These are phyloP conservation scores for Pseudotulostoma volvatum DNA, from an alignment of 495 filamentous ascomycete genomes.

Conservation along the genomic window DNA sequence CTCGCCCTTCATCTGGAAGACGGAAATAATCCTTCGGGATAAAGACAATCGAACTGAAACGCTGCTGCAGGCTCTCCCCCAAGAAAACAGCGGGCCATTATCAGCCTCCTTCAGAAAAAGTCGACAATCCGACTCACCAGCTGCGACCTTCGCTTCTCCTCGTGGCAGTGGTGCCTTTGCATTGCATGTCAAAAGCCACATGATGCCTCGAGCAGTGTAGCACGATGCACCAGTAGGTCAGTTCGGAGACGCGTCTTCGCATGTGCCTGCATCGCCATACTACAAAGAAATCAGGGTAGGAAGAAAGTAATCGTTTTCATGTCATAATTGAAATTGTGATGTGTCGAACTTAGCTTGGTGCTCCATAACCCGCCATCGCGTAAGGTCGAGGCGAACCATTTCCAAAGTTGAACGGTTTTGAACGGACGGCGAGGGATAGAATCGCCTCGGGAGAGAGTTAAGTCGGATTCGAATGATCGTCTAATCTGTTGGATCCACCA, in stretches of 20 bases:
- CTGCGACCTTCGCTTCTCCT: not conserved
- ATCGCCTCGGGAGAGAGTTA: not conserved
- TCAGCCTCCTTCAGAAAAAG: constrained; percentile 6
- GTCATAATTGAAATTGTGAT: constrained; percentile 4
- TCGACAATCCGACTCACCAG: constrained; percentile 8
- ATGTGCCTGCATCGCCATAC: constrained; percentile 12
- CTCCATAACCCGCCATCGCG: not conserved
- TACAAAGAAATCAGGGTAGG: constrained; percentile 24
- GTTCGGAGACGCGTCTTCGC: not conserved
- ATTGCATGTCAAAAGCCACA: not conserved
- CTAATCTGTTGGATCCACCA: constrained; percentile 22
- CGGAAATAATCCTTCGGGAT: not conserved
- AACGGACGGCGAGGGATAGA: too few species aligned
- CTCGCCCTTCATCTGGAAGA: not conserved
- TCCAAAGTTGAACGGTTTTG: too few species aligned
- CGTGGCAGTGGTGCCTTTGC: not conserved
- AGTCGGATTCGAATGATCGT: not conserved
- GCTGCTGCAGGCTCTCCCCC: not conserved
- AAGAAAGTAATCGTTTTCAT: constrained; percentile 6
- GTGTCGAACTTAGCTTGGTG: constrained; percentile 32
- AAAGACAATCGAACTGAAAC: not conserved
- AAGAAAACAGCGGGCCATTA: not conserved
- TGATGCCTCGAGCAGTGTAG: not conserved
- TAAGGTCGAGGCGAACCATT: too few species aligned
- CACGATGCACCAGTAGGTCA: not conserved